Evolutionary conservation across 345 rosid species (phyloP).

Genomic region (Eucalyptus erythrocorys): DNA sequence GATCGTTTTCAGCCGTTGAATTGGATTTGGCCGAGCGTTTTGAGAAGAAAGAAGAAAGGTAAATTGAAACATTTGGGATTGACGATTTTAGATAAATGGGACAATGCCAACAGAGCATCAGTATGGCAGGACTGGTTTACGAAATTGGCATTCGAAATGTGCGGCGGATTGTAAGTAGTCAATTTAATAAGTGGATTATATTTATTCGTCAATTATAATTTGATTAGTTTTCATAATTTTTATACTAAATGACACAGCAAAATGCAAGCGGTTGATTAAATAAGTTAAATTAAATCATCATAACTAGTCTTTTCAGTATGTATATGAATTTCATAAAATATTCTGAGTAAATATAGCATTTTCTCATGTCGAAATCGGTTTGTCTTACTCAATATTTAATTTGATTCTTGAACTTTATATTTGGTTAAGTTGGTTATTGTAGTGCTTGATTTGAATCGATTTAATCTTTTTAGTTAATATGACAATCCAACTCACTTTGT

Average conservation of each 20-base stretch:
- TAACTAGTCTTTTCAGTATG: accelerated
- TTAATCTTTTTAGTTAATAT: background rate
- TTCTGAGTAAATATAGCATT: background rate
- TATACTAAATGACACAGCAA: accelerated
- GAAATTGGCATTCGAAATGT: too few species aligned
- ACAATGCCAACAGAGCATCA: background rate
- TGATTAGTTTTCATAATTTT: too few species aligned
- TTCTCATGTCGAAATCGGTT: background rate
- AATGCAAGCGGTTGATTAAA: background rate
- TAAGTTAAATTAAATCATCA: background rate
- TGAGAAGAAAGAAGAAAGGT: background rate
- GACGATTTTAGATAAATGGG: too few species aligned
- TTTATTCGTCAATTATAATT: accelerated
- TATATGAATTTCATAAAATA: background rate
- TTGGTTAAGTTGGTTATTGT: background rate
- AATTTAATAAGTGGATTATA: background rate
- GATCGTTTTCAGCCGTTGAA: background rate
- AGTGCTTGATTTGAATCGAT: background rate
- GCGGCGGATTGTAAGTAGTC: too few species aligned
- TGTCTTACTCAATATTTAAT: background rate
- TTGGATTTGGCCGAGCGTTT: background rate
- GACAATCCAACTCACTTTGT: background rate
- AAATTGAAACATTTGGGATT: too few species aligned
- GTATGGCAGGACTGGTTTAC: too few species aligned
- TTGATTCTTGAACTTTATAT: background rate